Conservation (phyloP, 495 filamentous ascomycete species). For the Penicillium bovifimosum region DNA sequence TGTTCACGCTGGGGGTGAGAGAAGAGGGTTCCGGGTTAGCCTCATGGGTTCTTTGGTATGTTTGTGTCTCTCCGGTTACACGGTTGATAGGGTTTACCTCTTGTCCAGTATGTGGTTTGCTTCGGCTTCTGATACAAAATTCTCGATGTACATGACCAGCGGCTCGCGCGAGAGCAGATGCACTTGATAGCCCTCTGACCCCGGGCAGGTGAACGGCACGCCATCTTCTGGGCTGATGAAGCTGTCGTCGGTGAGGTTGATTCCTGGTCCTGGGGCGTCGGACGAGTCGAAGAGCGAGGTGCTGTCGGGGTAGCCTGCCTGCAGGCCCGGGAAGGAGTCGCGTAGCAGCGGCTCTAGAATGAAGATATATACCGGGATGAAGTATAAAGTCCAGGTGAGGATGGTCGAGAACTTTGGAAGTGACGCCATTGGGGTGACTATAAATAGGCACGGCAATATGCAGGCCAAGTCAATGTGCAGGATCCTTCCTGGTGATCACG, state of each 20-base stretch:
- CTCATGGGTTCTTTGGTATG: background rate
- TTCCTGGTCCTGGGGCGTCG: conserved; percentile 9
- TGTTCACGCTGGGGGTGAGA: conserved; percentile 30
- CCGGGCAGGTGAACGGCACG: conserved; percentile 23
- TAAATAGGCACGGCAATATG: background rate
- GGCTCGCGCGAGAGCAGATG: conserved; percentile 47
- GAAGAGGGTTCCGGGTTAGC: background rate
- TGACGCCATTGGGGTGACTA: conserved; percentile 16
- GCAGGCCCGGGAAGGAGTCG: conserved; percentile 5
- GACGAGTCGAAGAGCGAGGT: conserved; percentile 19
- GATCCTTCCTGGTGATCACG: background rate
- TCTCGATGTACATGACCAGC: conserved; percentile 52
- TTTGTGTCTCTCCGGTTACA: background rate
- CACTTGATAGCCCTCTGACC: conserved; percentile 27
- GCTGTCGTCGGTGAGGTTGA: conserved; percentile 34
- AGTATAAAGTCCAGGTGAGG: conserved; percentile 35
- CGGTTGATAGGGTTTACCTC: conserved; percentile 33
- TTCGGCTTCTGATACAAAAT: conserved; percentile 46
- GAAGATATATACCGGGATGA: conserved; percentile 39
- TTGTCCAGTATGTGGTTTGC: conserved; percentile 45
- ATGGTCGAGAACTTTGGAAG: conserved; percentile 28
- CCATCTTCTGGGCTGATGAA: conserved; percentile 30
- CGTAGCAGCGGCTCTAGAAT: conserved; percentile 22
- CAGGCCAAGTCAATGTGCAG: background rate
- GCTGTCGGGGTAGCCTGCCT: conserved; percentile 7